A percentile compares a stretch with the other conserved stretches of the same genome.
Conservation (phyloP, 1,284 basidiomycete genomes). For the Cronartium ribicola region DNA sequence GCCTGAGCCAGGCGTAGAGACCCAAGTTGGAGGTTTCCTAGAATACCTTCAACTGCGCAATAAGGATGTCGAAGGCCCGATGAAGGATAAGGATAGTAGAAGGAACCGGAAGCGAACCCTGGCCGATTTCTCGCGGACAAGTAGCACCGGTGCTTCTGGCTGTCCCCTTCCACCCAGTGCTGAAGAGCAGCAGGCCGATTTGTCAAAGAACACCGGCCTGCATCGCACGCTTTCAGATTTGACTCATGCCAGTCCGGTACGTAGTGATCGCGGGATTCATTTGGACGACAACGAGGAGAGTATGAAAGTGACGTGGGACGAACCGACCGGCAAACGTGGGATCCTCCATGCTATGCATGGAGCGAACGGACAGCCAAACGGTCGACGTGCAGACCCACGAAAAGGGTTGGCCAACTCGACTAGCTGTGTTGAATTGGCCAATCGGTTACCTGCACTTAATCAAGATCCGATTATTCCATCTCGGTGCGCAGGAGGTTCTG, state of each 20-base stretch:
- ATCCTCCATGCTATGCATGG: slow-evolving; percentile 26
- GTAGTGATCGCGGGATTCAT: not conserved
- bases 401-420: not conserved
- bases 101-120: slow-evolving; percentile 15
- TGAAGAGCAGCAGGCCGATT: not conserved
- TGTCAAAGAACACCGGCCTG: slow-evolving; percentile 11
- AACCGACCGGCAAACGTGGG: slow-evolving; percentile 24
- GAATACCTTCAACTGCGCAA: slow-evolving; percentile 37
- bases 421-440: not conserved
- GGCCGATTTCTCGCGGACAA: slow-evolving; percentile 15
- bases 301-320: slow-evolving; percentile 39
- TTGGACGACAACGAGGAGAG: slow-evolving; percentile 27
- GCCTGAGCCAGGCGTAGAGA: slow-evolving; percentile 24
- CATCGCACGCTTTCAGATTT: slow-evolving; percentile 31
- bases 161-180: not conserved
- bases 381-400: not conserved
- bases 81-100: slow-evolving; percentile 19
- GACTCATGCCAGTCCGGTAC: slow-evolving; percentile 1
- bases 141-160: slow-evolving; percentile 8
- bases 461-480: not conserved
- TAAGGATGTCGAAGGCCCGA: not conserved
- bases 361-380: not conserved
- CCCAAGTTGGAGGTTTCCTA: slow-evolving; percentile 35
- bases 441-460: not conserved
- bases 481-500: not conserved